Percentiles rank a stretch among this genome's conserved stretches.
Conservation (phyloP, 1,284 basidiomycete species). For the Boletus semigastroideus region DNA sequence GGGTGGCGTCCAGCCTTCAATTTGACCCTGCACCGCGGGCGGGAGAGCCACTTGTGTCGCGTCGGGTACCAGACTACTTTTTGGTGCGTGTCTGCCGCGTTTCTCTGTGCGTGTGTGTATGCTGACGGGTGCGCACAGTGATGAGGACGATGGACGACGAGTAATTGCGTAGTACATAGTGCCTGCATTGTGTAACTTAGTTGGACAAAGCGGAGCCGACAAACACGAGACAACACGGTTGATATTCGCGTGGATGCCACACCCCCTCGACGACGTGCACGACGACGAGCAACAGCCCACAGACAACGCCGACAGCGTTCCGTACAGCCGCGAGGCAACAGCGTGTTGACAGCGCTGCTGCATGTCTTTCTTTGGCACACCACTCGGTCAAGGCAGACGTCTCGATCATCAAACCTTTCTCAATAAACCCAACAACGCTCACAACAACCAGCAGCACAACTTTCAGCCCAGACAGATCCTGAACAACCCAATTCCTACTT, state of each 20-base stretch:
- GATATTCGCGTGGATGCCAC: slow-evolving; percentile 6
- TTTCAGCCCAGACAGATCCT: slow-evolving; percentile 20
- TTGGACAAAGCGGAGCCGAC: slow-evolving; percentile 8
- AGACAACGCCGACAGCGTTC: slow-evolving; percentile 1
- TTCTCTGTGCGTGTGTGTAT: neutral
- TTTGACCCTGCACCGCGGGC: slow-evolving; percentile 99
- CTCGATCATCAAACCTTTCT: slow-evolving; percentile 76
- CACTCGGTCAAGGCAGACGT: slow-evolving; percentile 78
- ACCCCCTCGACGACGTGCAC: slow-evolving; percentile 7
- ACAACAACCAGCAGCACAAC: slow-evolving; percentile 36
- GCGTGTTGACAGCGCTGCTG: slow-evolving; percentile 42
- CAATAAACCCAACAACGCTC: slow-evolving; percentile 43
- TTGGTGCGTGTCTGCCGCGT: slow-evolving; percentile 52
- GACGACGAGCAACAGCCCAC: slow-evolving; percentile 14
- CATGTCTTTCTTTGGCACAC: slow-evolving; percentile 84
- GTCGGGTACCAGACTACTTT: slow-evolving; percentile 98
- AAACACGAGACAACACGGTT: slow-evolving; percentile 30
- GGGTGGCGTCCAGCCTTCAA: slow-evolving; percentile 73
- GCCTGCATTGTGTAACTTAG: slow-evolving; percentile 22
- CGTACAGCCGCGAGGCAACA: slow-evolving; percentile 13
- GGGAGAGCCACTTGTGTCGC: slow-evolving; percentile 96
- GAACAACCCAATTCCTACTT: slow-evolving; percentile 45
- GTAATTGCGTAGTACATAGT: slow-evolving; percentile 30
- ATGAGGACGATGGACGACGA: slow-evolving; percentile 7
- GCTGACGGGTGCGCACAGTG: slow-evolving; percentile 18